These are phyloP conservation scores for Pseudozyma sp. DNA, from an alignment of 1,284 basidiomycete genomes.

Conservation along the genomic window DNA sequence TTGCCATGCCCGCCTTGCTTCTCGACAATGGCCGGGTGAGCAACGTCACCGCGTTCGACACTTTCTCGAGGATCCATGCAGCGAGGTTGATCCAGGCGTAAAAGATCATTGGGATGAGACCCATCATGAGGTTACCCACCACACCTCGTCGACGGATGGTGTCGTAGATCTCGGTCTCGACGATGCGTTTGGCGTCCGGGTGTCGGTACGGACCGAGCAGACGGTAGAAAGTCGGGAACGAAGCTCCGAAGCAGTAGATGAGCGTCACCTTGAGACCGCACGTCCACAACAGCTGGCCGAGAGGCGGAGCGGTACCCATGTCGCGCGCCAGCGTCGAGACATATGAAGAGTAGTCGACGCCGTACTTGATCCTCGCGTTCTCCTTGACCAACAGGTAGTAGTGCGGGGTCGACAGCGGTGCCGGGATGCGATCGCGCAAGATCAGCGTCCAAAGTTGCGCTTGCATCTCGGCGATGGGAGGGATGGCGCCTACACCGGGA, in stretches of 20 bases:
- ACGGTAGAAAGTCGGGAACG: conserved; percentile 77
- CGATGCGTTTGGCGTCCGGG: conserved; percentile 67
- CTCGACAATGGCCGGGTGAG: conserved; percentile 14
- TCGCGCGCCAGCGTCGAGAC: conserved; percentile 76
- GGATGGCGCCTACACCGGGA: conserved; percentile 76
- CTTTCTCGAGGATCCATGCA: conserved; percentile 65
- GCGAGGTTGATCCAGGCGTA: conserved; percentile 70
- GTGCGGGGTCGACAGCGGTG: conserved; percentile 71
- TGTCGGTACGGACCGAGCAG: conserved; percentile 74
- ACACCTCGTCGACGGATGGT: conserved; percentile 75
- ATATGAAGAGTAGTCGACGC: conserved; percentile 74
- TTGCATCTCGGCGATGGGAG: conserved; percentile 78
- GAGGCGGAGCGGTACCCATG: conserved; percentile 74
- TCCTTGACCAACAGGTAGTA: conserved; percentile 75
- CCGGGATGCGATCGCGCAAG: conserved; percentile 71
- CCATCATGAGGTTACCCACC: conserved; percentile 76
- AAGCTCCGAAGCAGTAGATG: conserved; percentile 76
- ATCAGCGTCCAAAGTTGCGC: conserved; percentile 76
- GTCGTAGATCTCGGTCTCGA: conserved; percentile 76
- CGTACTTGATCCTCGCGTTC: conserved; percentile 75
- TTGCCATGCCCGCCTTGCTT: not conserved
- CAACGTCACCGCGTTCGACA: conserved; percentile 2
- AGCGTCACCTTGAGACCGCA: conserved; percentile 74
- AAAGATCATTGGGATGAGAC: conserved; percentile 69
- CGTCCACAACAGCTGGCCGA: conserved; percentile 72